Evolutionary conservation across 768 basidiomycete species (phyloP), one percentile per base, ranked within the genome.

Genomic region (Leccinellum albellum): DNA sequence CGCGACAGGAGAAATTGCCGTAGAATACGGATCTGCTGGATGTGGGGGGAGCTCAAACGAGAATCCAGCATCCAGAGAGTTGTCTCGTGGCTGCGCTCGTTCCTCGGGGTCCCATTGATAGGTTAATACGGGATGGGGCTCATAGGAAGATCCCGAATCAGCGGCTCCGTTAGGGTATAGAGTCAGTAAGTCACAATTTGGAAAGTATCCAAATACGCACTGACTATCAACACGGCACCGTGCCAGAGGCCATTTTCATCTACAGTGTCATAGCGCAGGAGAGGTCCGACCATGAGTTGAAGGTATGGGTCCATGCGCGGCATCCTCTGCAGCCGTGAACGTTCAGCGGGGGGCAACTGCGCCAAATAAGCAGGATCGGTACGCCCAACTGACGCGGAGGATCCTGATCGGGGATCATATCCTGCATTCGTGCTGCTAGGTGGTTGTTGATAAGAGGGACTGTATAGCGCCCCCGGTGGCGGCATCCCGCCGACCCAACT

Each of bases 221-320:
- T 92, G 61, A 98, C 93, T 55, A 98, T 80, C 72, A 99, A 74
- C 12, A 85, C 91, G 13, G 89, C 91, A 7, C 94, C 96, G 59
- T 87, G 81, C 92, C 94, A 99, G 33, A 94, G 75, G 17, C 86
- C 84, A 23, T 82, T 76, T 58, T 85, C 76, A 62, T 91, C 87
- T 24, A 91, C 82, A 0, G 94, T 98, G 67, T 98, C 94, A 66
- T 93, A 98, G 42, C 89, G 85, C 59, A 98, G 74, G 17, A 98
- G 76, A 21, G 94, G 94, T 0, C 94, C 94, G 55, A 89, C 91
- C 92, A 96, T 94, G 65, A 95, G 82, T 70, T 89, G 87, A 26
- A 97, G 79, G 71, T 89, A 82, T 9, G 94, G 94, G 21, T 86
- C 74, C 89, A 91, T 95, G 42, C 83, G 78, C 20, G 82, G 82